Conservation (phyloP, 768 basidiomycete genomes). For the Mycena galopus region DNA sequence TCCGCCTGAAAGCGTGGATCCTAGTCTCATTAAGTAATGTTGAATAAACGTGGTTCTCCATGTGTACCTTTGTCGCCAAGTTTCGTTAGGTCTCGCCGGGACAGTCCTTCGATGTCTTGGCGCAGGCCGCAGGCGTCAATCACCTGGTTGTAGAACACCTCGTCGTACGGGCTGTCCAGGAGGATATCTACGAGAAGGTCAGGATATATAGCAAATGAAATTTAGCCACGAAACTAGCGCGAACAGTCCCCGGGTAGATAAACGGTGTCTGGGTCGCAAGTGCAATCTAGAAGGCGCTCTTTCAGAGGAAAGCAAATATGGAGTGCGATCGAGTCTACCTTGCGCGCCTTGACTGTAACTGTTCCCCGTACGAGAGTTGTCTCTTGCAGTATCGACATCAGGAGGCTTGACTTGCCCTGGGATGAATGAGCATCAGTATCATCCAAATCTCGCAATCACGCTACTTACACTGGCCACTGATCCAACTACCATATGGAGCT, state of each 20-base stretch:
- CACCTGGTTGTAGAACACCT: slow-evolving; percentile 26
- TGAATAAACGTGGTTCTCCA: too few relatives aligned
- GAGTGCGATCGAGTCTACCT: background rate
- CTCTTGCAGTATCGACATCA: slow-evolving; percentile 32
- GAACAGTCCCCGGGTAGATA: slow-evolving; percentile 28
- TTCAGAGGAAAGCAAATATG: background rate
- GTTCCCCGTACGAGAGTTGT: slow-evolving; percentile 3
- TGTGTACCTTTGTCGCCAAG: slow-evolving; percentile 27
- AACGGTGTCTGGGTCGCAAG: slow-evolving; percentile 28
- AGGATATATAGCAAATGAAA: background rate
- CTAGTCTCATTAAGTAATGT: too few relatives aligned
- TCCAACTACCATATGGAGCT: slow-evolving; percentile 31
- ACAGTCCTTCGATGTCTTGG: slow-evolving; percentile 27
- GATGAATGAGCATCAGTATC: background rate
- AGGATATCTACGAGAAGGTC: slow-evolving; percentile 17
- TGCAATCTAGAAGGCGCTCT: slow-evolving; percentile 9
- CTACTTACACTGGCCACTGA: slow-evolving; percentile 27
- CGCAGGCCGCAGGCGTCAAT: slow-evolving; percentile 26
- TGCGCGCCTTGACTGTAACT: slow-evolving; percentile 12
- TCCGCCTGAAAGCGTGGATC: slow-evolving; percentile 28
- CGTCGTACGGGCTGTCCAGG: slow-evolving; percentile 23
- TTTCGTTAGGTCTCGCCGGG: slow-evolving; percentile 21
- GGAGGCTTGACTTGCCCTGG: slow-evolving; percentile 33
- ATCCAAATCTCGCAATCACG: background rate
- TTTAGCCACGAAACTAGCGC: slow-evolving; percentile 16